Base-by-base conservation (phyloP, 192 early-diverging fungal genomes). In the Polychytrium aggregatum region DNA sequence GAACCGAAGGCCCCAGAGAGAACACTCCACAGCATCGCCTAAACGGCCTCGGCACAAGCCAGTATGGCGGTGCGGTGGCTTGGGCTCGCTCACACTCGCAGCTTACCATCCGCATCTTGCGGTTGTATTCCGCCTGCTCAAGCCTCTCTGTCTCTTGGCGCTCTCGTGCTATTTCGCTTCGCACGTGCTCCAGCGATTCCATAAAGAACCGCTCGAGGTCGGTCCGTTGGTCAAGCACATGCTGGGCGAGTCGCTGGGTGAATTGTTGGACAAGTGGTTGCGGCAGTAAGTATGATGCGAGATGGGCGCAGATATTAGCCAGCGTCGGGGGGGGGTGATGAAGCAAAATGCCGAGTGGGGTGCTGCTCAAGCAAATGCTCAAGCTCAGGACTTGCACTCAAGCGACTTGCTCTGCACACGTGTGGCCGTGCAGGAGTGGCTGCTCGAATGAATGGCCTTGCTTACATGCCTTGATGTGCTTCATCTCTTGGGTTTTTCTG, bases 181-280 rank as follows among this genome's bases (percentile, higher is more conserved):
- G 59, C 8, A 81, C 72, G 34, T 55, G 51, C 31, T 79, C 78
- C 16, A 81, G 50, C 20, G 78, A 52, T 36, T 81, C 78, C 72
- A 81, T 65, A 52, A 81, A 81, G 57, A 81, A 81, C 30, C 46
- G 44, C 48, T 81, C 75, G 30, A 81, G 41, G 37, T 79, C 77
- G 3, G 76, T 71, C 27, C 78, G 57, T 58, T 81, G 78, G 42
- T 81, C 68, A 3, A 78, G 53, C 37, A 81, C 61, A 41, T 81
- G 76, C 50, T 79, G 76, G 4, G 78, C 78, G 10, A 80, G 53
- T 35, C 77, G 46, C 76, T 78, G 33, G n/a, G n/a, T 22, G 7
- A 40, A 6, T 22, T 51, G 2, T 48, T n/a, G n/a, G n/a, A n/a
- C n/a, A n/a, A n/a, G n/a, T n/a, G n/a, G n/a, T n/a, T n/a, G n/a